These are phyloP conservation scores for Yarrowia sp. DNA, from an alignment of 805 yeast species.

Conservation along the genomic window DNA sequence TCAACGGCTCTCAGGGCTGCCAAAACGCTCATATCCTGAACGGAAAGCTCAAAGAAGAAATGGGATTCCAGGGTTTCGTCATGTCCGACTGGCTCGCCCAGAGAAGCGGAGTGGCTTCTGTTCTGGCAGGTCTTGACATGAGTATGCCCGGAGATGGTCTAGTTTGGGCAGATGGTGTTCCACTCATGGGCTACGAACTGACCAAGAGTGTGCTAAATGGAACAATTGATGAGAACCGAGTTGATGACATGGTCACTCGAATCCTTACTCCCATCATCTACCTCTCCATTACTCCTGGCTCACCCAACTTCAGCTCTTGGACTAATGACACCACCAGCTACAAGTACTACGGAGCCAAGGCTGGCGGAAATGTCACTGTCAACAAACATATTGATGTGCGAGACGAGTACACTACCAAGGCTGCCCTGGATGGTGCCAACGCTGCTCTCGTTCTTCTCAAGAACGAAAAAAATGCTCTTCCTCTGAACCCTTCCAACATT, in stretches of 20 bases:
- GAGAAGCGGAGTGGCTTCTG: constrained; percentile 54
- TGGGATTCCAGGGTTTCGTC: constrained; percentile 67
- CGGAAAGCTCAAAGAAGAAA: constrained; percentile 54
- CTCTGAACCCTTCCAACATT: constrained; percentile 41
- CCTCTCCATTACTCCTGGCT: constrained; percentile 35
- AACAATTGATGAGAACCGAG: constrained; percentile 50
- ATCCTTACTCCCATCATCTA: constrained; percentile 49
- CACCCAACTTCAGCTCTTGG: constrained; percentile 59
- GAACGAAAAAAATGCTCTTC: constrained; percentile 50
- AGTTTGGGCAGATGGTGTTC: constrained; percentile 16
- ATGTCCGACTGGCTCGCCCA: constrained; percentile 67
- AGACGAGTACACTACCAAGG: constrained; percentile 44
- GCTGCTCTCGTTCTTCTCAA: constrained; percentile 54
- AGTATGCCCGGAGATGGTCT: constrained; percentile 54
- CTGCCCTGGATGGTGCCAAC: constrained; percentile 51
- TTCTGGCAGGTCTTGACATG: constrained; percentile 61
- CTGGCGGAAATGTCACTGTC: constrained; percentile 51
- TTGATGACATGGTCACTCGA: constrained; percentile 61
- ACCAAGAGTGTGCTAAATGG: constrained; percentile 55
- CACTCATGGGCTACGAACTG: constrained; percentile 54
- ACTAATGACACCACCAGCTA: constrained; percentile 48
- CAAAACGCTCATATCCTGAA: constrained; percentile 57
- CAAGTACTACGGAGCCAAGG: constrained; percentile 39
- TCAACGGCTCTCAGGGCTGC: constrained; percentile 57
- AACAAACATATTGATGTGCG: constrained; percentile 57